phyloP scores from a whole-genome alignment of 73 alveolate species.

The Paraurostyla sp. region DNA sequence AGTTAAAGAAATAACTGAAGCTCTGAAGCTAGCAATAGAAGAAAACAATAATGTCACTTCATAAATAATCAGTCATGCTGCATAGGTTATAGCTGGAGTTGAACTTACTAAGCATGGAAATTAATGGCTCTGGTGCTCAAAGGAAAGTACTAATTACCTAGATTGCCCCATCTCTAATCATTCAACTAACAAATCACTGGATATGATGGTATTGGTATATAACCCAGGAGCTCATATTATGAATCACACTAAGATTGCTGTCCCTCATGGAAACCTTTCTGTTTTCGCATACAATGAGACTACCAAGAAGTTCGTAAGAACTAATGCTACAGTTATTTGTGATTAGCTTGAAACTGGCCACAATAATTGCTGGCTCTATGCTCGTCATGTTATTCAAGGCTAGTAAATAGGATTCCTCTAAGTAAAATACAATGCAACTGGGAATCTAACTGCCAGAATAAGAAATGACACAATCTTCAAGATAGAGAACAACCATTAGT shows the following conservation, averaged over 20 bases:
- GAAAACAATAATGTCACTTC: background rate
- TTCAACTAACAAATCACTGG: background rate
- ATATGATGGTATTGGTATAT: constrained; percentile 1
- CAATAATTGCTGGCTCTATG: constrained; percentile 12
- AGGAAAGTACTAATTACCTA: background rate
- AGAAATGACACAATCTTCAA: background rate
- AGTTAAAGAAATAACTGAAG: constrained; percentile 73
- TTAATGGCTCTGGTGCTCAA: constrained; percentile 19
- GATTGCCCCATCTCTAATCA: constrained; percentile 43
- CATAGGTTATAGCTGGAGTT: background rate
- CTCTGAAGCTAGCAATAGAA: constrained; percentile 28
- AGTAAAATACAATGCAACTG: background rate
- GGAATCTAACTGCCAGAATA: background rate
- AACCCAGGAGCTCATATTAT: background rate
- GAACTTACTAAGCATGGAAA: background rate
- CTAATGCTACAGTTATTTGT: constrained; percentile 10
- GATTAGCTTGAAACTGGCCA: background rate
- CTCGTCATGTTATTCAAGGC: background rate
- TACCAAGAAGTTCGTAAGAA: background rate
- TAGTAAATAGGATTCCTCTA: background rate
- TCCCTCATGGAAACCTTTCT: constrained; percentile 5
- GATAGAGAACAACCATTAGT: background rate
- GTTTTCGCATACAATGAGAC: constrained; percentile 13
- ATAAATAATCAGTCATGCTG: background rate
- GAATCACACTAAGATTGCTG: constrained; percentile 21